These are phyloP conservation scores for Coprinellus aureogranulatus DNA, from an alignment of 768 basidiomycete species.

Conservation along the genomic window DNA sequence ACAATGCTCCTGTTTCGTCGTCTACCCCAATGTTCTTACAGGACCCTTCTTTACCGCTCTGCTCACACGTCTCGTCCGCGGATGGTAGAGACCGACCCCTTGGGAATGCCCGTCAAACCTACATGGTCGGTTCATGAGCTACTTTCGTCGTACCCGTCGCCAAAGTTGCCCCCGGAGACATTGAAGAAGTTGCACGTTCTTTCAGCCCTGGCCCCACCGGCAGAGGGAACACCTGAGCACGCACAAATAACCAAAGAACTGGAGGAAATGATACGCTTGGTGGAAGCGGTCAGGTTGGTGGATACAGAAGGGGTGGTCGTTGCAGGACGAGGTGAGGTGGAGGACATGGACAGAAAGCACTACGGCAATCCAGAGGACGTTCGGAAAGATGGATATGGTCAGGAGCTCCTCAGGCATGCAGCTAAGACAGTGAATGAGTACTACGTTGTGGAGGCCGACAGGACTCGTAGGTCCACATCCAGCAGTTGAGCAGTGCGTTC, in stretches of 20 bases:
- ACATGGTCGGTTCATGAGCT: constrained; percentile 82
- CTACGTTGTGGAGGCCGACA: constrained; percentile 63
- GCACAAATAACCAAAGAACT: constrained; percentile 53
- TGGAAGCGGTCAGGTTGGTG: constrained; percentile 77
- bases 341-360: constrained; percentile 35
- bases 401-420: constrained; percentile 50
- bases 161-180: constrained; percentile 54
- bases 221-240: constrained; percentile 54
- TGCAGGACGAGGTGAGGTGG: constrained; percentile 32
- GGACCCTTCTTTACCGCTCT: neutral
- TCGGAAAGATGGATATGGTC: constrained; percentile 29
- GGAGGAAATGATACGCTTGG: constrained; percentile 70
- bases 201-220: constrained; percentile 69
- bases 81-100: constrained; percentile 44
- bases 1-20: constrained; percentile 3
- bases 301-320: constrained; percentile 36
- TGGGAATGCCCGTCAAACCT: constrained; percentile 62
- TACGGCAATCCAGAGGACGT: neutral
- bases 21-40: constrained; percentile 5
- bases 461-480: constrained; percentile 20
- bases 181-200: constrained; percentile 67
- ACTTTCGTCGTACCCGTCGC: constrained; percentile 73
- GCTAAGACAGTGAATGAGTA: constrained; percentile 48
- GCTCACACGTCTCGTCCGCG: constrained; percentile 5
- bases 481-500: neutral